These are phyloP conservation scores for Pestalotiopsis fici DNA, from an alignment of 2,329 filamentous ascomycete genomes.

Conservation along the genomic window DNA sequence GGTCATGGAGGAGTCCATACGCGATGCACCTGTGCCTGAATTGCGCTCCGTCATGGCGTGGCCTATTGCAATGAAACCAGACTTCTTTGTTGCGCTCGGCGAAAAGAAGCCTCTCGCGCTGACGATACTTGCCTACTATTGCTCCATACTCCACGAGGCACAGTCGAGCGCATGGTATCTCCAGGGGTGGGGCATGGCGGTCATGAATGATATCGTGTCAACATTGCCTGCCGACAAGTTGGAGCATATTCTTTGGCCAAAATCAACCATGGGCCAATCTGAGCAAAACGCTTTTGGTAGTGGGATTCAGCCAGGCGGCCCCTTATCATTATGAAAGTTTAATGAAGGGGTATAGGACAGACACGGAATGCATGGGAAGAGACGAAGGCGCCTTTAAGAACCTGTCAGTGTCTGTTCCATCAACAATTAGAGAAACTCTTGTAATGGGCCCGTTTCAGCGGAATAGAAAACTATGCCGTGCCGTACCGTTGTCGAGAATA, in stretches of 20 bases:
- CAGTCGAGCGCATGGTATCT: background rate
- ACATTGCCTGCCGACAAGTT: background rate
- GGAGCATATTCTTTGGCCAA: background rate
- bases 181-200: background rate
- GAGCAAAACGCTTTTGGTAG: background rate
- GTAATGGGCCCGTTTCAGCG: too few species aligned
- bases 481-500: too few species aligned
- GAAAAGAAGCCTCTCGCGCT: background rate
- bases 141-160: background rate
- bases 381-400: too few species aligned
- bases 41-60: background rate
- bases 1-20: background rate
- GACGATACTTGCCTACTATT: background rate
- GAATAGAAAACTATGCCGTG: too few species aligned
- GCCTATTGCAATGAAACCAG: background rate
- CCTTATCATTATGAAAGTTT: too few species aligned
- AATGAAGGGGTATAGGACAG: too few species aligned
- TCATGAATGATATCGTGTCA: background rate
- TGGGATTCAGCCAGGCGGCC: too few species aligned
- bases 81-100: background rate
- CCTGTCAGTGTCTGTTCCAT: too few species aligned
- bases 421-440: too few species aligned
- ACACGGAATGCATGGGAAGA: too few species aligned
- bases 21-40: background rate
- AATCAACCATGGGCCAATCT: background rate